Conservation (phyloP, 2,329 filamentous ascomycete genomes). For the Stagonosporopsis cucurbitacearum region DNA sequence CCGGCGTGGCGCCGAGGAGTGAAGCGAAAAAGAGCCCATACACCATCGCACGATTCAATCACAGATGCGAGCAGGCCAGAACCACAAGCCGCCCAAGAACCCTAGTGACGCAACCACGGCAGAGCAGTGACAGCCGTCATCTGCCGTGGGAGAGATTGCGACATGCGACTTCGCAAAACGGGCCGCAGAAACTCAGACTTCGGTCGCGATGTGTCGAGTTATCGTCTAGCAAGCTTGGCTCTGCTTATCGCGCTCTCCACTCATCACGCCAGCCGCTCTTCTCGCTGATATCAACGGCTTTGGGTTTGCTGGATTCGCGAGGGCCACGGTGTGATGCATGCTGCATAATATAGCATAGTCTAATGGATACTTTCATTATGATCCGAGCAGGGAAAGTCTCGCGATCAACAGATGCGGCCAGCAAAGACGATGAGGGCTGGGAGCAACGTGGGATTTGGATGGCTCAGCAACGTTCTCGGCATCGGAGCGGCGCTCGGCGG, state of each 20-base stretch:
- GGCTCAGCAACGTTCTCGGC: constrained; percentile 7
- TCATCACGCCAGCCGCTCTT: constrained; percentile 1
- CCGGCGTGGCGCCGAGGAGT: constrained; percentile 17
- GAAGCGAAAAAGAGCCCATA: constrained; percentile 5
- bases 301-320: constrained; percentile 11
- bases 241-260: background rate
- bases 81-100: background rate
- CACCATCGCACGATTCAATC: background rate
- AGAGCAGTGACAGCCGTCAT: background rate
- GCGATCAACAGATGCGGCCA: background rate
- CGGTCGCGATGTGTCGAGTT: constrained; percentile 16
- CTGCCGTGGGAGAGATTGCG: constrained; percentile 9
- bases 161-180: constrained; percentile 10
- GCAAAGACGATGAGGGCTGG: constrained; percentile 2
- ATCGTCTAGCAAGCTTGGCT: constrained; percentile 13
- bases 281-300: constrained; percentile 12
- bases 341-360: background rate
- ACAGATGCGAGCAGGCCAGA: background rate
- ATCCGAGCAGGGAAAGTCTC: background rate
- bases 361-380: background rate
- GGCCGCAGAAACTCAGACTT: constrained; percentile 10
- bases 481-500: constrained; percentile 11
- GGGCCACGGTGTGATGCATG: constrained; percentile 16
- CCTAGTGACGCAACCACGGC: constrained; percentile 8
- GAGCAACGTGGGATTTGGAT: constrained; percentile 16